A percentile compares a stretch with the other conserved stretches of the same genome.
phyloP scores from a whole-genome alignment of 352 stramenopile species.

The Sclerospora graminicola region DNA sequence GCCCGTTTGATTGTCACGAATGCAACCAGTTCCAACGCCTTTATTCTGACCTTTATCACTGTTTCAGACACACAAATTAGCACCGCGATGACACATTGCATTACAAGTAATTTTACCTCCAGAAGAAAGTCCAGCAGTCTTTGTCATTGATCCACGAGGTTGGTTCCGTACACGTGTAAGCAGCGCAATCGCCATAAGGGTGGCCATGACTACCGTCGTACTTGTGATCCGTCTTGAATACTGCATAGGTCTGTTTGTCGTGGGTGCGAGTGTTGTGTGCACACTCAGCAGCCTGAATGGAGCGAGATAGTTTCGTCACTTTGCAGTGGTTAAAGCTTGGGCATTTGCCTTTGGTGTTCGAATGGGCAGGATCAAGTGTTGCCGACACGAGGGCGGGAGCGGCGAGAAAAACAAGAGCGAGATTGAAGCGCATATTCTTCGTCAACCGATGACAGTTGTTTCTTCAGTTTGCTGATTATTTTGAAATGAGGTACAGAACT shows the following conservation, averaged over 20 bases:
- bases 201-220: conserved; percentile 23
- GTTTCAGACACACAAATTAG: conserved; percentile 7
- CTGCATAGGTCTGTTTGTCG: conserved; percentile 20
- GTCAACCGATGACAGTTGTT: too few species aligned
- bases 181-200: conserved; percentile 21
- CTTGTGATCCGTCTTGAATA: conserved; percentile 22
- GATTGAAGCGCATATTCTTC: conserved; percentile 15
- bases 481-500: too few species aligned
- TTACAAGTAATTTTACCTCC: conserved; percentile 10
- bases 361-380: conserved; percentile 13
- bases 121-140: conserved; percentile 31
- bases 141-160: conserved; percentile 10
- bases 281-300: conserved; percentile 31
- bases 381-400: conserved; percentile 16
- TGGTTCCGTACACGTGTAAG: conserved; percentile 16
- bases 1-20: conserved; percentile 13
- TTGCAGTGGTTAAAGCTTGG: conserved; percentile 13
- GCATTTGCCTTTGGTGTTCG: conserved; percentile 18
- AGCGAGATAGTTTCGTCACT: conserved; percentile 8
- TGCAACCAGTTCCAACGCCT: conserved; percentile 19
- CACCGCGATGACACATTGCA: neutral
- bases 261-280: conserved; percentile 27
- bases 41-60: conserved; percentile 9
- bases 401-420: conserved; percentile 11
- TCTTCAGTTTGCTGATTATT: too few species aligned